Evolutionary conservation across 2,329 filamentous ascomycete species (phyloP).

Genomic region (Aspergillus amoenus): DNA sequence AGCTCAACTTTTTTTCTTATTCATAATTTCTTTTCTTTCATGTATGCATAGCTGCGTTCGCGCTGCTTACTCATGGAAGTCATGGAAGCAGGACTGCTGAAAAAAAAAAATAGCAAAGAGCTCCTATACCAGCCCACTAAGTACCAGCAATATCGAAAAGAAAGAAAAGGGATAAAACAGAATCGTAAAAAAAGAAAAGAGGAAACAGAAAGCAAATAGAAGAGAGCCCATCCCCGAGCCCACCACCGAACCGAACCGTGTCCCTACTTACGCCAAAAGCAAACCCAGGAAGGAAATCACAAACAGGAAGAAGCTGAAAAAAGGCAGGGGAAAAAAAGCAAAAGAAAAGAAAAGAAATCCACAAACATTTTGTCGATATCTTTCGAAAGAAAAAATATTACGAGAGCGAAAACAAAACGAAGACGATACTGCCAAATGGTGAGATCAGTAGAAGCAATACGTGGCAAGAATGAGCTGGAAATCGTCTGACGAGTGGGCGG

Average conservation of each 20-base stretch:
- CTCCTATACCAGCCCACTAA: background rate
- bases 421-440: background rate
- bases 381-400: constrained; percentile 8
- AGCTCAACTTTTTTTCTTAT: background rate
- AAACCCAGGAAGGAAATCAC: background rate
- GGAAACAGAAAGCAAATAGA: background rate
- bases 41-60: background rate
- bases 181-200: background rate
- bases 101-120: background rate
- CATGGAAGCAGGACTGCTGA: background rate
- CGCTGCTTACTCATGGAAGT: background rate
- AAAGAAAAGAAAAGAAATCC: constrained; percentile 12
- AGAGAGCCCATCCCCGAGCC: background rate
- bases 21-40: background rate
- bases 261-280: background rate
- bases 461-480: background rate
- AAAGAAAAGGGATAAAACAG: background rate
- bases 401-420: constrained; percentile 1
- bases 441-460: constrained; percentile 10
- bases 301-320: background rate
- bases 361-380: constrained; percentile 18
- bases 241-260: background rate
- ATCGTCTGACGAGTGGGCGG: background rate
- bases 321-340: background rate
- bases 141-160: background rate